A percentile compares a stretch with the other conserved stretches of the same genome.
Evolutionary conservation across 495 filamentous ascomycete genomes (phyloP).

Genomic region (Aspergillus nidulans): DNA sequence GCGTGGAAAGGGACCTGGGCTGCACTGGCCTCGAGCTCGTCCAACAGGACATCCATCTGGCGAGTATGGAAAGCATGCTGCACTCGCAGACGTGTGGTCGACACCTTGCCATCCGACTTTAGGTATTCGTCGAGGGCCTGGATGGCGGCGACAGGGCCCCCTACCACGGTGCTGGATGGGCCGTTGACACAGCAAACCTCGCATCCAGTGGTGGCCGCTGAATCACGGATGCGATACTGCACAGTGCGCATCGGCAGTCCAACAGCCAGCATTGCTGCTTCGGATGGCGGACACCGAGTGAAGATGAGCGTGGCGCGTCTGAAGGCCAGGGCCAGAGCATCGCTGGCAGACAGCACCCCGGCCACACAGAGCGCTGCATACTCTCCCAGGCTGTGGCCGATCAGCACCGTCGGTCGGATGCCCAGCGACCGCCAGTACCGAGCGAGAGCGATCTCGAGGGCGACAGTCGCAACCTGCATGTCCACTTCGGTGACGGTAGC

Average conservation of each 20-base stretch:
- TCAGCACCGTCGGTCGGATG: conserved; percentile 10
- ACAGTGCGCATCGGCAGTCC: neutral
- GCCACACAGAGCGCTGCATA: conserved; percentile 31
- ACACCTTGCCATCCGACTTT: neutral
- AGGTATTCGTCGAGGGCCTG: conserved; percentile 4
- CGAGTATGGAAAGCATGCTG: conserved; percentile 49
- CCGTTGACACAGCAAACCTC: conserved; percentile 60
- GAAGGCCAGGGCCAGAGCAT: conserved; percentile 27
- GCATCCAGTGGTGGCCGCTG: neutral
- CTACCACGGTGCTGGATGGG: conserved; percentile 55
- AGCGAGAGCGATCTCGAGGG: conserved; percentile 23
- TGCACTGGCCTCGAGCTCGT: conserved; percentile 36
- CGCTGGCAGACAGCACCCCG: conserved; percentile 17
- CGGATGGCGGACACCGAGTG: neutral
- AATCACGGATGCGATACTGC: neutral
- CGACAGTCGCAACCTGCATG: conserved; percentile 17
- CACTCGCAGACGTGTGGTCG: conserved; percentile 35
- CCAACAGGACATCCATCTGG: conserved; percentile 47
- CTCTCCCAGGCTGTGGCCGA: conserved; percentile 31
- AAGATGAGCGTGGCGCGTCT: conserved; percentile 21
- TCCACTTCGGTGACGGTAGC: conserved; percentile 16
- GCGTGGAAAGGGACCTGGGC: conserved; percentile 31
- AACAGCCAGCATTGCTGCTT: conserved; percentile 19
- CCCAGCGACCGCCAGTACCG: conserved; percentile 16
- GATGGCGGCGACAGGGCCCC: conserved; percentile 40